A percentile compares a stretch with the other conserved stretches of the same genome.
phyloP scores from a whole-genome alignment of 2,329 filamentous ascomycete species.

The Arthrobotrys pseudoclavata region DNA sequence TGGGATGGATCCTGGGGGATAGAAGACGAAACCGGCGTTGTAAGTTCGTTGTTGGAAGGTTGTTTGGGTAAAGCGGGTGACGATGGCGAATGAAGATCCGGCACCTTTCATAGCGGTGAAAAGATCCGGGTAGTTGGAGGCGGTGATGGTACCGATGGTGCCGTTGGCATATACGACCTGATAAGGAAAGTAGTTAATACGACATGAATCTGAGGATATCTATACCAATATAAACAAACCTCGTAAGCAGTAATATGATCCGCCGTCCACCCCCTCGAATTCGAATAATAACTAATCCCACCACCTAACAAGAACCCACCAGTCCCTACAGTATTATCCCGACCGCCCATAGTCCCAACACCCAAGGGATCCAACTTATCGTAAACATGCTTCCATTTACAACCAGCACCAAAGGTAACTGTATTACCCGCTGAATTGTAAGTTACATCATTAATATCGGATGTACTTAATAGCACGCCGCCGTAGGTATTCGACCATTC shows the following conservation, averaged over 20 bases:
- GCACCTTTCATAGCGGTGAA: conserved; percentile 57
- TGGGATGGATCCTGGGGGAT: conserved; percentile 27
- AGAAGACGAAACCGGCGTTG: conserved; percentile 51
- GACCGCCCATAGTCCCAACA: conserved; percentile 65
- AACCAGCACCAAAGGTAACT: conserved; percentile 66
- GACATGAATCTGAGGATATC: neutral
- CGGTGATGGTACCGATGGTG: conserved; percentile 40
- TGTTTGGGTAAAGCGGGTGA: conserved; percentile 48
- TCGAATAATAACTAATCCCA: conserved; percentile 66
- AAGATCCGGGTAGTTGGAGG: conserved; percentile 35
- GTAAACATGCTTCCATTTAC: conserved; percentile 67
- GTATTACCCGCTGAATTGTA: conserved; percentile 64
- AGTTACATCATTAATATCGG: conserved; percentile 52
- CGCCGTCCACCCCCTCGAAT: conserved; percentile 44
- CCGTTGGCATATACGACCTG: conserved; percentile 57
- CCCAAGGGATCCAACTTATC: conserved; percentile 65
- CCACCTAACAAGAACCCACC: conserved; percentile 66
- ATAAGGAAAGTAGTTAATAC: neutral
- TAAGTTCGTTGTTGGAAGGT: conserved; percentile 29
- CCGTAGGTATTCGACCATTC: conserved; percentile 66
- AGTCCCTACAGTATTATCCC: conserved; percentile 66
- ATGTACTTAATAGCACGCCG: conserved; percentile 63
- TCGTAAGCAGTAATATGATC: conserved; percentile 47
- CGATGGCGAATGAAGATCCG: conserved; percentile 47
- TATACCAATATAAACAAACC: conserved; percentile 4